Evolutionary conservation across 805 yeast genomes (phyloP).

Genomic region (Pichia gijzeniarum): DNA sequence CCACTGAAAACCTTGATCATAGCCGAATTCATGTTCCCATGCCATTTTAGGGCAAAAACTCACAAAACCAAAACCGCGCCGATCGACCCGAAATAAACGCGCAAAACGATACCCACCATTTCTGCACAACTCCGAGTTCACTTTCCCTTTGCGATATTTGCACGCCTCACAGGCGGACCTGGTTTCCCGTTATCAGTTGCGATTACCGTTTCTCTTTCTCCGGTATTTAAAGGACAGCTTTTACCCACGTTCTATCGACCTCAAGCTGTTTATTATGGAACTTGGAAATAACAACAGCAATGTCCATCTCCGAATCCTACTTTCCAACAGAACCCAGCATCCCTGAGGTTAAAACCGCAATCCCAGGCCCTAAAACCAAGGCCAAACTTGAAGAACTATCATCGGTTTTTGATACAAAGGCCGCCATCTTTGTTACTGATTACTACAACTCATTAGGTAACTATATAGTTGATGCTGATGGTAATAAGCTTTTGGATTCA

Average conservation of each 20-base stretch:
- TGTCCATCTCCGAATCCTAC: slow-evolving; percentile 26
- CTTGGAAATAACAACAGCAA: background rate
- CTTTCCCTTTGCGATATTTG: too few relatives aligned
- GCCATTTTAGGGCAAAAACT: too few relatives aligned
- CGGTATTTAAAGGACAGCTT: too few relatives aligned
- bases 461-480: slow-evolving; percentile 61
- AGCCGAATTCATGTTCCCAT: too few relatives aligned
- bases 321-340: slow-evolving; percentile 44
- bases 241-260: too few relatives aligned
- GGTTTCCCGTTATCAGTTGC: slow-evolving; percentile 1
- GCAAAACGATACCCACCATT: too few relatives aligned
- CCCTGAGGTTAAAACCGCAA: slow-evolving; percentile 37
- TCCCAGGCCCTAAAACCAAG: slow-evolving; percentile 44
- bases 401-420: slow-evolving; percentile 52
- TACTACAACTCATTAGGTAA: slow-evolving; percentile 59
- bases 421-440: slow-evolving; percentile 59
- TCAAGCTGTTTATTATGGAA: too few relatives aligned
- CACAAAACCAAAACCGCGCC: too few relatives aligned
- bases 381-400: slow-evolving; percentile 34
- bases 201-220: too few relatives aligned
- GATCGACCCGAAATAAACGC: background rate
- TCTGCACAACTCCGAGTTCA: too few relatives aligned
- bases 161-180: too few relatives aligned
- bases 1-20: too few relatives aligned
- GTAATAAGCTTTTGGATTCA: slow-evolving; percentile 53